Percentiles rank a stretch among this genome's conserved stretches.
Evolutionary conservation across 108 stramenopile species (phyloP).

Genomic region (Skeletonema costatum): DNA sequence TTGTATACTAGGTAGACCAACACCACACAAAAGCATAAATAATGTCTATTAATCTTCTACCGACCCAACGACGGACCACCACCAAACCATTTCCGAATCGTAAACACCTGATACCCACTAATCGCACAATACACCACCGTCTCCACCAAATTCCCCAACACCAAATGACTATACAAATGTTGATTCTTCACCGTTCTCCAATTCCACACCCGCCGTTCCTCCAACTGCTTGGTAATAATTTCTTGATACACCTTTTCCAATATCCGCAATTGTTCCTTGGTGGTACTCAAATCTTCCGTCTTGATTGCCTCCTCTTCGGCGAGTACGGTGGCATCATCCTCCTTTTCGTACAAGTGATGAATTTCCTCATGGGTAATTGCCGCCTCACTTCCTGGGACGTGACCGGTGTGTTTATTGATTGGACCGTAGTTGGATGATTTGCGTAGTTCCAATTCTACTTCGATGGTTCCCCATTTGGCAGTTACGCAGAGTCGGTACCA

Average conservation of each 20-base stretch:
- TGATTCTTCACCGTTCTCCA: constrained; percentile 75
- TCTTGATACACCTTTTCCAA: constrained; percentile 72
- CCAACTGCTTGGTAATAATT: constrained; percentile 74
- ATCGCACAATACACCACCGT: constrained; percentile 78
- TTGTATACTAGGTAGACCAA: too few species aligned
- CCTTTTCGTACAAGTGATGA: constrained; percentile 47
- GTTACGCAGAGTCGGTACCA: constrained; percentile 83
- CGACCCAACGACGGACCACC: constrained; percentile 70
- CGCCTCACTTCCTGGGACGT: constrained; percentile 65
- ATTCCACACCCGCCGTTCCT: constrained; percentile 64
- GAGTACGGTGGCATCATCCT: constrained; percentile 52
- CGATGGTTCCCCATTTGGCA: constrained; percentile 51
- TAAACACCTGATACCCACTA: constrained; percentile 82
- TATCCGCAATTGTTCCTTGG: constrained; percentile 57
- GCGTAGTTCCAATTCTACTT: constrained; percentile 81
- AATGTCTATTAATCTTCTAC: constrained; percentile 11
- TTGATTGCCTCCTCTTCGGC: constrained; percentile 66
- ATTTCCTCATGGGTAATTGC: constrained; percentile 65
- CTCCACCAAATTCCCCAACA: constrained; percentile 74
- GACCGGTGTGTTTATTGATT: constrained; percentile 58
- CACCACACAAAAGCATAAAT: background rate
- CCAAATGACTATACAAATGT: constrained; percentile 84
- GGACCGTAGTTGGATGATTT: constrained; percentile 70
- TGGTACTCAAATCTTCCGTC: constrained; percentile 73
- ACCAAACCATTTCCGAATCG: constrained; percentile 85